A percentile compares a stretch with the other conserved stretches of the same genome.
Conservation (phyloP, 345 rosid species). For the Chamaenerion angustifolium region DNA sequence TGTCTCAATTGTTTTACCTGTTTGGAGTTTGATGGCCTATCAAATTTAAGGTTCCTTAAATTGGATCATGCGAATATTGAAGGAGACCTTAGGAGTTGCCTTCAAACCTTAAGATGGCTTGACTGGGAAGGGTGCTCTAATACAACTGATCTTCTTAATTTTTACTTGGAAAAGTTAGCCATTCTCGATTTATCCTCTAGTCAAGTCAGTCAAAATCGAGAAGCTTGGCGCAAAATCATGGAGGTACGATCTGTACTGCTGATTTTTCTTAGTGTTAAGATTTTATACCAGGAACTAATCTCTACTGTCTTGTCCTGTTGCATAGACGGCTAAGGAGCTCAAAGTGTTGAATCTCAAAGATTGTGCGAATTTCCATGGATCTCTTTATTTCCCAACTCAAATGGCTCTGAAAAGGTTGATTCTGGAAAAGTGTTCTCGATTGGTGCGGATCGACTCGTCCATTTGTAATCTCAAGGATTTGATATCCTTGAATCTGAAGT, state of each 20-base stretch:
- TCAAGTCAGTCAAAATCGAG: background rate
- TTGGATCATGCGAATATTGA: conserved; percentile 5
- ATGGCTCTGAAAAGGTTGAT: conserved; percentile 4
- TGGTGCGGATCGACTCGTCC: background rate
- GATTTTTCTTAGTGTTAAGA: background rate
- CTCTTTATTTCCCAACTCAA: background rate
- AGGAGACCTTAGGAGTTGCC: conserved; percentile 1
- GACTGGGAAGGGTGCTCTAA: conserved; percentile 4
- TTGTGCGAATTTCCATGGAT: background rate
- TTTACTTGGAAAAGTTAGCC: background rate
- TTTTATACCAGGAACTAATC: too few relatives aligned
- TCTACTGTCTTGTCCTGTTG: background rate
- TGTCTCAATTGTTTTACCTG: background rate
- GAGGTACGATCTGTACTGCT: background rate
- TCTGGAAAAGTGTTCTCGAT: background rate
- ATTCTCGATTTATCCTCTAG: background rate
- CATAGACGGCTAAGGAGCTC: conserved; percentile 4
- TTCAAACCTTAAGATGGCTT: conserved; percentile 7
- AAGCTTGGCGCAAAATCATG: conserved; percentile 1
- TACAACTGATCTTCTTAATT: background rate
- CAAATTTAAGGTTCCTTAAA: conserved; percentile 3
- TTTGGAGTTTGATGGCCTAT: background rate
- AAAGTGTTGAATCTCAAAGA: conserved; percentile 5
- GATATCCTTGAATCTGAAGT: conserved; percentile 5
- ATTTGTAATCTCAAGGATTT: background rate